Percentiles rank a stretch among this genome's conserved stretches.
Evolutionary conservation across 192 early-diverging fungal species (phyloP).

Genomic region (Coemansia sp.): DNA sequence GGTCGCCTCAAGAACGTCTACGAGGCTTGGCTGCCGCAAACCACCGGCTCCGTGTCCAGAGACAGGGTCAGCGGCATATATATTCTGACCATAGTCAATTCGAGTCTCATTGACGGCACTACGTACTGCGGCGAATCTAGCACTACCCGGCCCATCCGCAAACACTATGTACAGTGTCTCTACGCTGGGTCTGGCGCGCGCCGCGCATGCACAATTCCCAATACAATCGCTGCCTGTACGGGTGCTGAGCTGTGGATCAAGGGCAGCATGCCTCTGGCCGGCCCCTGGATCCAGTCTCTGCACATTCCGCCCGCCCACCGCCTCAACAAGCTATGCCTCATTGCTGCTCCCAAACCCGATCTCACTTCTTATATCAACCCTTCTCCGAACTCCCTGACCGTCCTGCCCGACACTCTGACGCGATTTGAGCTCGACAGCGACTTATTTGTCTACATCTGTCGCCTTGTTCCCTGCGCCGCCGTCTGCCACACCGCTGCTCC

Average conservation of each 20-base stretch:
- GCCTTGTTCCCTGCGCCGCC: constrained; percentile 35
- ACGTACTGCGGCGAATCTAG: constrained; percentile 8
- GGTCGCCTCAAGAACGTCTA: constrained; percentile 40
- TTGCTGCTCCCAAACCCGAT: constrained; percentile 36
- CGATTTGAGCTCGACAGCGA: constrained; percentile 48
- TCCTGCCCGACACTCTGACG: constrained; percentile 14
- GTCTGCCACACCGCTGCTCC: constrained; percentile 16
- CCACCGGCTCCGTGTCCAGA: constrained; percentile 7
- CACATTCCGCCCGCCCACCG: constrained; percentile 30
- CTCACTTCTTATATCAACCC: constrained; percentile 8
- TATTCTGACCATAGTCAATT: constrained; percentile 15
- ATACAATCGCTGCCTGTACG: constrained; percentile 2
- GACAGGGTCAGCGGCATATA: constrained; percentile 43
- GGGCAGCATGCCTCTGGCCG: constrained; percentile 34
- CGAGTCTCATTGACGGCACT: constrained; percentile 11
- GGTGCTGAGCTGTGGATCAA: constrained; percentile 48
- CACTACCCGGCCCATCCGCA: neutral
- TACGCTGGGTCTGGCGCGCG: constrained; percentile 37
- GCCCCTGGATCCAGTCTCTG: constrained; percentile 46
- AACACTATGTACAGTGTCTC: constrained; percentile 32
- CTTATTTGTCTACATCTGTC: constrained; percentile 45
- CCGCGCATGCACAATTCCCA: constrained; percentile 4
- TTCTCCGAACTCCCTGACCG: constrained; percentile 2
- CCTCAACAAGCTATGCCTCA: constrained; percentile 37
- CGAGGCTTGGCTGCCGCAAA: constrained; percentile 38